These are phyloP conservation scores for Punctularia strigosozonata DNA, from an alignment of 768 basidiomycete genomes.

Conservation along the genomic window DNA sequence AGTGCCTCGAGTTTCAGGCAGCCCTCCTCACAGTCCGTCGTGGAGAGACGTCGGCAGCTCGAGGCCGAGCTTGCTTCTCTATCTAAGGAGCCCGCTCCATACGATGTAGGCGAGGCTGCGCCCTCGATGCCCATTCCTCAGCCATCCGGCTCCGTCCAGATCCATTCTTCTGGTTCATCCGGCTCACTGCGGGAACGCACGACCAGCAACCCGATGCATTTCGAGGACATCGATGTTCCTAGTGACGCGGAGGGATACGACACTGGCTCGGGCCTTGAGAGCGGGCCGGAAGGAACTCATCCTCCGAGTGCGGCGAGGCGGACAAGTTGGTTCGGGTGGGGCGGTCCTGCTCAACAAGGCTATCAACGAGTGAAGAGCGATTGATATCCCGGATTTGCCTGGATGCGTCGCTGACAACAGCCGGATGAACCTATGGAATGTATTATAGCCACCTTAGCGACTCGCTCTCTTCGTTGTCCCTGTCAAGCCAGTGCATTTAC, in stretches of 20 bases:
- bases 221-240: slow-evolving; percentile 63
- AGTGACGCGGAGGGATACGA: slow-evolving; percentile 61
- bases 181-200: slow-evolving; percentile 6
- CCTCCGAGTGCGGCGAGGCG: slow-evolving; percentile 20
- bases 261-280: slow-evolving; percentile 24
- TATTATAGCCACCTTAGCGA: too few relatives aligned
- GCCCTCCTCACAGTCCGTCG: slow-evolving; percentile 20
- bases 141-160: slow-evolving; percentile 27
- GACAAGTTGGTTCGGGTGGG: slow-evolving; percentile 40
- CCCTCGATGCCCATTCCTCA: slow-evolving; percentile 19
- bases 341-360: slow-evolving; percentile 20
- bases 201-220: slow-evolving; percentile 23
- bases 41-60: slow-evolving; percentile 37
- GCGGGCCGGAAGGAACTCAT: slow-evolving; percentile 4
- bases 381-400: too few relatives aligned
- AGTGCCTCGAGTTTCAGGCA: slow-evolving; percentile 14
- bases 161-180: slow-evolving; percentile 25
- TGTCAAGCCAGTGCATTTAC: too few relatives aligned
- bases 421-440: too few relatives aligned
- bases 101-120: slow-evolving; percentile 13
- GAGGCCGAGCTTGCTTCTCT: slow-evolving; percentile 51
- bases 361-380: slow-evolving; percentile 46
- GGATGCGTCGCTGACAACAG: too few relatives aligned
- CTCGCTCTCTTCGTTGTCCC: too few relatives aligned
- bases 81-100: slow-evolving; percentile 8